Base-by-base conservation (phyloP, 2,329 filamentous ascomycete genomes). In the Claviceps arundinis region DNA sequence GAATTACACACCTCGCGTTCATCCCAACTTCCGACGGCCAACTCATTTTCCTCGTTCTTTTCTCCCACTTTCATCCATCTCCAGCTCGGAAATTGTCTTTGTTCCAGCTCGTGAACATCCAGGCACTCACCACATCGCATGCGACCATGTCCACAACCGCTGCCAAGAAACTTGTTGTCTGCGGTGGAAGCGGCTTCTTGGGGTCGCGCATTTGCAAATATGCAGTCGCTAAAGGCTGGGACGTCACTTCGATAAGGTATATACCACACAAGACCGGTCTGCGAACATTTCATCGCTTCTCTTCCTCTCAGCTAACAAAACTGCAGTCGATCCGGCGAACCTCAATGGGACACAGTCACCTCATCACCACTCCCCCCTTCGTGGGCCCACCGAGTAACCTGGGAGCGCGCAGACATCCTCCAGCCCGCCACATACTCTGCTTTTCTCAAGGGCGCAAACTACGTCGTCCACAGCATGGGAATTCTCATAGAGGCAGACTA, bases 401-500 rank as follows among this genome's bases (percentile, higher is more conserved):
- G 93, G 93, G 85, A 89, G 59, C 84, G 84, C 58, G 91, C 85
- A 61, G 88, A 97, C 69, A 84, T 97, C 59, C 80, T 98, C 56
- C 80, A 85, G 55, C 91, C 93, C 0, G 73, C 78, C 1, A 86
- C 86, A 17, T 98, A 96, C 71, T 80, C 78, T 8, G 73, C 84
- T 0, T 79, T 91, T 47, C 80, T 98, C 56, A 78, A 81, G 58
- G 81, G 79, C 52, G 87, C 89, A 55, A 81, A 89, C 65, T 90
- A 83, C 52, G 90, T 97, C 26, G 85, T 98, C 47, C 93, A 98
- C 74, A 89, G 79, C 62, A 90, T 97, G 85, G 93, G 93, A 9
- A 96, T 98, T 61, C 77, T 98, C 17, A 80, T 98, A 9, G 93
- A 98, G 73, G 89, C 90, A 48, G 93, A 98, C 73, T 98, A 98